Base-by-base conservation (phyloP, 2,329 filamentous ascomycete genomes). In the Tolypocladium tundrense region DNA sequence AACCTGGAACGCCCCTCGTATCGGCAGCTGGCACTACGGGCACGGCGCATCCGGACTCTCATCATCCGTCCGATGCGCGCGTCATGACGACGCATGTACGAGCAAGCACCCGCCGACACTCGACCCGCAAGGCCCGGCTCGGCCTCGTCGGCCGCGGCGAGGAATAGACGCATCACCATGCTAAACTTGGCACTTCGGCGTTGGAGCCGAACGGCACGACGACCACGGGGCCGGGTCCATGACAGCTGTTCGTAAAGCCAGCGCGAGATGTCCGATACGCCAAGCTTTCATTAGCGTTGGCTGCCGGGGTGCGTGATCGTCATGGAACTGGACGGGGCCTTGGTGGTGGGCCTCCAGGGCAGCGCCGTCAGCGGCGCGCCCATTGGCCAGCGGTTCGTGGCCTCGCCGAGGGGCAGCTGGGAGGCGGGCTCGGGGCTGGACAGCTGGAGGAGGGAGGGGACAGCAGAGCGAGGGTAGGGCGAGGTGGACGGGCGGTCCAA, bases 261-360 rank as follows among this genome's bases (percentile, higher is more conserved):
- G 24, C 24, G 24, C 24, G 24, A 27, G 24, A 27, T 27, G 24
- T 27, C 24, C 24, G 24, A 11, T 35, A 19, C 21, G 53, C 59
- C 53, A 58, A 58, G 57, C 57, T 58, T 55, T 58, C 57, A 40
- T 53, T 58, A 55, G 52, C 37, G 51, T 52, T 45, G 39, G n/a
- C 41, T 42, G 45, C 57, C 55, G 45, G 45, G 45, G 31, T 21
- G 54, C 27, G 54, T 41, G 52, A 31, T 42, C 52, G n/a, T 19
- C 10, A 53, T 31, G 24, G 35, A 54, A 54, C 14, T 40, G 52
- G 52, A 54, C 41, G 52, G 52, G 6, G 52, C 4, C 4, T 27
- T 41, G 14, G 21, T 42, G 37, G 52, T 31, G 52, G 52, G 45
- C 4, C 45, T 19, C 14, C 27, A 48, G 4, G 27, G 24, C 45